A percentile compares a stretch with the other conserved stretches of the same genome.
Evolutionary conservation across 805 yeast genomes (phyloP).

Genomic region (Yarrowia yakushimensis): DNA sequence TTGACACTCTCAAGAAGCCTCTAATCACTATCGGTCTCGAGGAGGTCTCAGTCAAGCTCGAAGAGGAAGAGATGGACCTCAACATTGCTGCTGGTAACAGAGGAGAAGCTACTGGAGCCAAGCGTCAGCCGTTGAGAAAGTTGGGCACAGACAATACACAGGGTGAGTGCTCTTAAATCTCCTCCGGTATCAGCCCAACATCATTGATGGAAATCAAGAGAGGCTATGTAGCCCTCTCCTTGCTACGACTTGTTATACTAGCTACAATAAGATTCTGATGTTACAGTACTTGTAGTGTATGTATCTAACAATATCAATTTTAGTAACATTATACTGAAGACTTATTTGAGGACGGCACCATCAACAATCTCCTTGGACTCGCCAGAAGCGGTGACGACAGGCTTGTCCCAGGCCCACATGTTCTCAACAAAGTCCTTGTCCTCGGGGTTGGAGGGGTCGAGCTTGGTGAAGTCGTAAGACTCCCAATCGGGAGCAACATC

Average conservation of each 20-base stretch:
- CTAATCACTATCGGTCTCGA: neutral
- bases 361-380: constrained; percentile 84
- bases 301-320: neutral
- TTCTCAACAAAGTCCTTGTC: constrained; percentile 78
- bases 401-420: constrained; percentile 99
- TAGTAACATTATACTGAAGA: neutral
- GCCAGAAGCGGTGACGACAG: constrained; percentile 60
- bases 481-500: constrained; percentile 99
- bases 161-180: neutral
- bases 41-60: neutral
- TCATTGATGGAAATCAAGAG: neutral
- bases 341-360: constrained; percentile 94
- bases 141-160: neutral
- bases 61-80: neutral
- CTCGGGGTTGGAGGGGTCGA: constrained; percentile 74
- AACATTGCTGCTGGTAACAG: neutral
- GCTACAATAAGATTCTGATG: neutral
- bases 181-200: neutral
- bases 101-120: neutral
- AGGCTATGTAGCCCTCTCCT: neutral
- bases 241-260: neutral
- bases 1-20: neutral
- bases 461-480: constrained; percentile 77
- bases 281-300: neutral
- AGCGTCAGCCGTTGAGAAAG: neutral